Conservation (phyloP, 169 alveolate genomes). For the Plasmodium falciparum region DNA sequence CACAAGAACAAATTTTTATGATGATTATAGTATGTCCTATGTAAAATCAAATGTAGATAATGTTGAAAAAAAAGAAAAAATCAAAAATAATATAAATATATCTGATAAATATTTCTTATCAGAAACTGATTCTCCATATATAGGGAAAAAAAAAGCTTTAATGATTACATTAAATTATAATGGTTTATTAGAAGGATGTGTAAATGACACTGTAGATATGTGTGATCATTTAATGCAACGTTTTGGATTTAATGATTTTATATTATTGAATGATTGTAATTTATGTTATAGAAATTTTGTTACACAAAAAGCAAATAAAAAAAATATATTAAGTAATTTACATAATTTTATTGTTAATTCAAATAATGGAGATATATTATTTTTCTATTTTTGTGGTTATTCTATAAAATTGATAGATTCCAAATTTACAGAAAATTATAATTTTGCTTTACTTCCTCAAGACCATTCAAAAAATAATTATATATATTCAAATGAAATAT, state of each 20-base stretch:
- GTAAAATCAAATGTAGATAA: neutral
- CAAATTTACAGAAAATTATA: slow-evolving; percentile 47
- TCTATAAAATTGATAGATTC: slow-evolving; percentile 65
- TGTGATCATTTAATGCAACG: slow-evolving; percentile 44
- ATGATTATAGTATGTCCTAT: slow-evolving; percentile 8
- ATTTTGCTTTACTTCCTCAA: slow-evolving; percentile 74
- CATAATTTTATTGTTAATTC: slow-evolving; percentile 52
- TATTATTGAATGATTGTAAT: slow-evolving; percentile 60
- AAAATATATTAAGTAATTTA: slow-evolving; percentile 33
- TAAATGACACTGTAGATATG: slow-evolving; percentile 44
- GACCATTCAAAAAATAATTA: slow-evolving; percentile 63
- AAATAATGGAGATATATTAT: slow-evolving; percentile 66
- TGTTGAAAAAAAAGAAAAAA: neutral
- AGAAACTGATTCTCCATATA: slow-evolving; percentile 25
- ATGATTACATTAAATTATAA: slow-evolving; percentile 37
- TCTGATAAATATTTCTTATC: slow-evolving; percentile 13
- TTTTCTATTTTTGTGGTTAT: slow-evolving; percentile 71
- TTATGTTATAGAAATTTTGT: slow-evolving; percentile 41
- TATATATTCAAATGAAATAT: slow-evolving; percentile 73
- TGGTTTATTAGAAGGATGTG: slow-evolving; percentile 61
- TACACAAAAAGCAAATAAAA: slow-evolving; percentile 60
- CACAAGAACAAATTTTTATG: neutral
- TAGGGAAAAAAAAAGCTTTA: slow-evolving; percentile 62
- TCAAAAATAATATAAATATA: neutral
- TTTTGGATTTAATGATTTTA: slow-evolving; percentile 48